These are phyloP conservation scores for Adenanthera pavonina DNA, from an alignment of 306 rosid species.

Conservation along the genomic window DNA sequence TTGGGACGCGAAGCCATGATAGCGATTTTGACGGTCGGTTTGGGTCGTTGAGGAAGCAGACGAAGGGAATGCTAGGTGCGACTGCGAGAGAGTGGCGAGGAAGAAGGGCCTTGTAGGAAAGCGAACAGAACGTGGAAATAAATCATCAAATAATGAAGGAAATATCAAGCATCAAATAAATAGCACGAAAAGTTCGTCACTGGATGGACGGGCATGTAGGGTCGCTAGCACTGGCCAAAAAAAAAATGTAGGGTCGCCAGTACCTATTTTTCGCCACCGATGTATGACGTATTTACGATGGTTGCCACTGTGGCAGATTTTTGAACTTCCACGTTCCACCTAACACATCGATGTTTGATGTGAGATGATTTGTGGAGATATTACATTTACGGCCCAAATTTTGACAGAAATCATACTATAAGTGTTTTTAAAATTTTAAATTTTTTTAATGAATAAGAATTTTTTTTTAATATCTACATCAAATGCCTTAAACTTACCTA, in stretches of 20 bases:
- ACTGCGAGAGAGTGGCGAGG: not conserved
- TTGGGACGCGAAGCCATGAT: constrained; percentile 45
- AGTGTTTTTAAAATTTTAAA: no score
- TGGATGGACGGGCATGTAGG: no score
- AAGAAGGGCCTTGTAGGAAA: not conserved
- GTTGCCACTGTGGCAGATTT: not conserved
- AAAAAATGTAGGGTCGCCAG: no score
- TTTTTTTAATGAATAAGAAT: no score
- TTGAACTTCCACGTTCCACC: not conserved
- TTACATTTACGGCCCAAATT: no score
- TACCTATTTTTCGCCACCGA: not conserved
- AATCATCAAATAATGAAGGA: not conserved
- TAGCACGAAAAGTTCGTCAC: not conserved
- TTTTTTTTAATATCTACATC: no score
- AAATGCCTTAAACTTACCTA: no score
- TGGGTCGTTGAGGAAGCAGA: not conserved
- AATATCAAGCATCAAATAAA: not conserved
- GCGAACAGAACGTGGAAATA: not conserved
- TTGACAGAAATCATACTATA: no score
- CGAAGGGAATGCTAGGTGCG: not conserved
- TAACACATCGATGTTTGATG: not conserved
- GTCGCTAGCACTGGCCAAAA: no score
- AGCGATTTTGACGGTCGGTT: not conserved
- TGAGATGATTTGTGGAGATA: no score
- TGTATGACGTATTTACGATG: not conserved